Conservation (phyloP, 2,329 filamentous ascomycete genomes). For the Epichloe brachyelytri region DNA sequence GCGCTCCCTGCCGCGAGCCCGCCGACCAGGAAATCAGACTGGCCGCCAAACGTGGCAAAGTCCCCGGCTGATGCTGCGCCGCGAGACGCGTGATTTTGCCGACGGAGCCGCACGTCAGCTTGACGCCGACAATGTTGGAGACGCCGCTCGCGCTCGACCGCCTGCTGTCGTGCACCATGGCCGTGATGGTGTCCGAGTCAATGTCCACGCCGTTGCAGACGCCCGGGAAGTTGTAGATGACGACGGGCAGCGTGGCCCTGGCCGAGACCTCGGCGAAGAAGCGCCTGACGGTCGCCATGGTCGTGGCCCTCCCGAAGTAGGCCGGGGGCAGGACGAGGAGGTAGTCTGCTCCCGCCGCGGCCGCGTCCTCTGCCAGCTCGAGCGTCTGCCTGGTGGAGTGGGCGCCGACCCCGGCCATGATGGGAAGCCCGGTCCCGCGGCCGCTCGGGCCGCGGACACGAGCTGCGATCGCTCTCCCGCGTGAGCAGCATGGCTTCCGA, state of each 20-base stretch:
- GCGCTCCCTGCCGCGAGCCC: slow-evolving; percentile 44
- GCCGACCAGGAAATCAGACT: slow-evolving; percentile 58
- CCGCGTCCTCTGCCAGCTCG: slow-evolving; percentile 45
- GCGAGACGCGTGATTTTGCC: slow-evolving; percentile 55
- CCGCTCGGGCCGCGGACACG: slow-evolving; percentile 52
- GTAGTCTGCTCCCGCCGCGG: slow-evolving; percentile 14
- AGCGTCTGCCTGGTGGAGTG: slow-evolving; percentile 53
- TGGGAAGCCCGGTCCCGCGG: slow-evolving; percentile 72
- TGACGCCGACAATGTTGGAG: slow-evolving; percentile 55
- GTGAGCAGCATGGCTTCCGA: slow-evolving; percentile 44
- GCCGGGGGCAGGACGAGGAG: slow-evolving; percentile 9
- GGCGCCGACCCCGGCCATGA: slow-evolving; percentile 59
- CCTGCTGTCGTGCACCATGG: slow-evolving; percentile 13
- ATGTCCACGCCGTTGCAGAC: slow-evolving; percentile 56
- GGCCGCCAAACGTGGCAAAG: slow-evolving; percentile 59
- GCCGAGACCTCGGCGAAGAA: slow-evolving; percentile 33
- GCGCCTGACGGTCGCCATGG: slow-evolving; percentile 23
- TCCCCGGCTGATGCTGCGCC: slow-evolving; percentile 32
- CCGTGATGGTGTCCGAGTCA: slow-evolving; percentile 48
- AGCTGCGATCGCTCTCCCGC: slow-evolving; percentile 44
- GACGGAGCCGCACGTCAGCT: slow-evolving; percentile 62
- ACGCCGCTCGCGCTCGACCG: slow-evolving; percentile 9
- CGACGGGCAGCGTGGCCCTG: slow-evolving; percentile 45
- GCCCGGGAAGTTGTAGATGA: slow-evolving; percentile 63
- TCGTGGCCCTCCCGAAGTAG: slow-evolving; percentile 28